These are phyloP conservation scores for Jamesozyma piceae DNA, from an alignment of 805 yeast species.

Conservation along the genomic window DNA sequence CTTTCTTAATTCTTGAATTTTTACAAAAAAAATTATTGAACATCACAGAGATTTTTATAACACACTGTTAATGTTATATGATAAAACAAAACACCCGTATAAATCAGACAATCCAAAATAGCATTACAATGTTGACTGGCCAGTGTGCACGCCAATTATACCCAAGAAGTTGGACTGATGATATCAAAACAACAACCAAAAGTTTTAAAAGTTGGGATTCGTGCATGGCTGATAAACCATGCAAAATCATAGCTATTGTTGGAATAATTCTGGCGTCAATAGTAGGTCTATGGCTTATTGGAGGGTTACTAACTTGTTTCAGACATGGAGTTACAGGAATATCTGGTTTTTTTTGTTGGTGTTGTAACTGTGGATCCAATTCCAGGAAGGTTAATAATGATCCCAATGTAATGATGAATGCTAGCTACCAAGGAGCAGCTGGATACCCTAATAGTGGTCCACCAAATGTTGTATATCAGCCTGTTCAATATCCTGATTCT, in stretches of 20 bases:
- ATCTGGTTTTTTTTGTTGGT: conserved; percentile 44
- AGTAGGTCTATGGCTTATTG: conserved; percentile 46
- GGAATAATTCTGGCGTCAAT: conserved; percentile 53
- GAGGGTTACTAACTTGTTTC: conserved; percentile 45
- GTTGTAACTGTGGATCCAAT: conserved; percentile 25
- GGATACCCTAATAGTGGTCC: conserved; percentile 7
- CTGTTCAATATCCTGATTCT: conserved; percentile 21
- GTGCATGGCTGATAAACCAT: conserved; percentile 68
- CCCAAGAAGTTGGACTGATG: conserved; percentile 16
- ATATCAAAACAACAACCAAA: conserved; percentile 29
- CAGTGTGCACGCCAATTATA: conserved; percentile 2
- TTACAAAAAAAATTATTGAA: too few relatives aligned
- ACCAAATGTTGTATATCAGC: conserved; percentile 26
- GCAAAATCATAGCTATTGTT: conserved; percentile 70
- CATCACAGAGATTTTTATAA: too few relatives aligned
- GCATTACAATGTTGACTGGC: conserved; percentile 2
- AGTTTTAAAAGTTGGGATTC: conserved; percentile 63
- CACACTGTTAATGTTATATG: too few relatives aligned
- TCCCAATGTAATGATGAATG: conserved; percentile 3
- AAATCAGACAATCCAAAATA: too few relatives aligned
- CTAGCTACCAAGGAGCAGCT: neutral
- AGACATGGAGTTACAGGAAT: conserved; percentile 49
- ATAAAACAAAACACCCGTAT: too few relatives aligned
- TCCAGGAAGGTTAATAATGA: conserved; percentile 8
- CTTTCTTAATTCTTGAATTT: too few relatives aligned